These are phyloP conservation scores for Linum trigynum DNA, from an alignment of 345 rosid species.

Conservation along the genomic window DNA sequence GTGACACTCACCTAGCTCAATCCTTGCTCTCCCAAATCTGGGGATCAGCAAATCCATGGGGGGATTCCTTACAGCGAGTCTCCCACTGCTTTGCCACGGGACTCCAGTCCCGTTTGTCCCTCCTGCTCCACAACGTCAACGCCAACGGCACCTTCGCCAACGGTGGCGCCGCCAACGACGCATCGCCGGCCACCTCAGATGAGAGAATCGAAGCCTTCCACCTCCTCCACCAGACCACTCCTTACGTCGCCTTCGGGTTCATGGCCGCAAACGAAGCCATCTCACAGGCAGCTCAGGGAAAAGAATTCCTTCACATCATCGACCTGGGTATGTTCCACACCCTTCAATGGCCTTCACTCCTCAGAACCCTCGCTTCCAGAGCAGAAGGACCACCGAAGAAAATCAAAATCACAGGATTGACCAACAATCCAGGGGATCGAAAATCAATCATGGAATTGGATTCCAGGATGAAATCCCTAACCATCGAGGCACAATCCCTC, in stretches of 20 bases:
- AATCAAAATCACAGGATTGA: constrained; percentile 39
- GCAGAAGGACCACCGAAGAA: constrained; percentile 34
- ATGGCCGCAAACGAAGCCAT: constrained; percentile 61
- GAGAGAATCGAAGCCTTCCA: constrained; percentile 55
- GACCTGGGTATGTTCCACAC: constrained; percentile 49
- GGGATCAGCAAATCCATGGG: constrained; percentile 30
- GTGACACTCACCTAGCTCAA: constrained; percentile 39
- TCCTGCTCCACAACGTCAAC: constrained; percentile 33
- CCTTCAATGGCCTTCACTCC: constrained; percentile 51
- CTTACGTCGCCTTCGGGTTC: constrained; percentile 52
- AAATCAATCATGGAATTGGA: constrained; percentile 15
- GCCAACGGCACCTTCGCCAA: constrained; percentile 31
- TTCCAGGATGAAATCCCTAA: constrained; percentile 28
- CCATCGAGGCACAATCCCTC: constrained; percentile 26
- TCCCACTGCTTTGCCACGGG: constrained; percentile 48
- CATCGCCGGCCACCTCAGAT: constrained; percentile 21
- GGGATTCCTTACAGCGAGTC: constrained; percentile 54
- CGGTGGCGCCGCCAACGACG: constrained; percentile 16
- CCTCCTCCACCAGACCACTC: constrained; percentile 46
- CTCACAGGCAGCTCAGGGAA: constrained; percentile 38
- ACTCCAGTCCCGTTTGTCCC: constrained; percentile 38
- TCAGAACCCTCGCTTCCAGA: constrained; percentile 47
- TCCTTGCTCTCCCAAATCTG: constrained; percentile 42
- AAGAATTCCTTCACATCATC: constrained; percentile 34
- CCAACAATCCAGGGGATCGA: constrained; percentile 6